phyloP scores from a whole-genome alignment of 768 basidiomycete genomes.

The Kwoniella bestiolae region DNA sequence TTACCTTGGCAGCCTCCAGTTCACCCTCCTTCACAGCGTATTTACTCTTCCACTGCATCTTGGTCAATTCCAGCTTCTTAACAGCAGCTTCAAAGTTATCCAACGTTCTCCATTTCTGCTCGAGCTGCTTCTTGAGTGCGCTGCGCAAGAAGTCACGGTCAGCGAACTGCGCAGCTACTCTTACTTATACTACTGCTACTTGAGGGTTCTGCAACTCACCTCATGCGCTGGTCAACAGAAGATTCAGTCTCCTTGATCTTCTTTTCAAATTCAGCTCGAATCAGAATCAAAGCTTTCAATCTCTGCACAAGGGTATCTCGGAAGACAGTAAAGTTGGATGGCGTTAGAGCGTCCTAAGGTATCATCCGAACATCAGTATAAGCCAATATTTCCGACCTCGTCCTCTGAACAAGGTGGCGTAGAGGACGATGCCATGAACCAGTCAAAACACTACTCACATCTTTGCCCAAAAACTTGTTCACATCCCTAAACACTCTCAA shows the following conservation, averaged over 20 bases:
- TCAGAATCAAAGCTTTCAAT: conserved; percentile 79
- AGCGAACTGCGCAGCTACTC: too few species aligned
- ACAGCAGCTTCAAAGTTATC: conserved; percentile 89
- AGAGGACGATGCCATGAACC: too few species aligned
- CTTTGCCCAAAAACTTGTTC: conserved; percentile 80
- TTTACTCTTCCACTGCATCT: conserved; percentile 80
- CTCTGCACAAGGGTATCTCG: conserved; percentile 90
- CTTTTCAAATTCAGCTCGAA: conserved; percentile 84
- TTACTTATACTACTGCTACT: background rate
- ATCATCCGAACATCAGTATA: background rate
- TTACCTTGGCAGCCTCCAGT: conserved; percentile 80
- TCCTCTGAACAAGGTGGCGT: too few species aligned
- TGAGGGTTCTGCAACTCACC: conserved; percentile 49
- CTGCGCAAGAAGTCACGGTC: conserved; percentile 41
- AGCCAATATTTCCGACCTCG: too few species aligned
- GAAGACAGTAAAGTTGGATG: conserved; percentile 87
- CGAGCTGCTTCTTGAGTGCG: conserved; percentile 83
- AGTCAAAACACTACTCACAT: too few species aligned
- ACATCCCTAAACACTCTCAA: conserved; percentile 93
- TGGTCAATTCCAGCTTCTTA: conserved; percentile 79
- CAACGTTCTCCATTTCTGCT: conserved; percentile 84
- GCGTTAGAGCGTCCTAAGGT: conserved; percentile 51
- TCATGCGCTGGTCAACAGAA: conserved; percentile 71
- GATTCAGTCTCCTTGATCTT: conserved; percentile 77
- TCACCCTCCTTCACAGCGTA: conserved; percentile 84